Percentiles rank a stretch among this genome's conserved stretches.
phyloP scores from a whole-genome alignment of 2,329 filamentous ascomycete genomes.

The Podosphaera fusca region DNA sequence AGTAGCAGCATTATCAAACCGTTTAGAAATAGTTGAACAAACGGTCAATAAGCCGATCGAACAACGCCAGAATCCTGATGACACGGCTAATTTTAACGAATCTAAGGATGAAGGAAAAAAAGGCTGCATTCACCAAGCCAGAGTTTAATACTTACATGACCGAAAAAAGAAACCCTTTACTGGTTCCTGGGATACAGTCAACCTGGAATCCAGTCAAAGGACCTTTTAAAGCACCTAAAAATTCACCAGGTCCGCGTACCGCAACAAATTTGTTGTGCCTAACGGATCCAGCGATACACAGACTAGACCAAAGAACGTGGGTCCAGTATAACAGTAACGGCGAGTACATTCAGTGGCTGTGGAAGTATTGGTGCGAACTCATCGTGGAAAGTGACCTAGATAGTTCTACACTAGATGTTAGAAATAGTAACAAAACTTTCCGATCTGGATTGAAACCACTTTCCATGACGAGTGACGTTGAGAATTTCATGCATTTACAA shows the following conservation, averaged over 20 bases:
- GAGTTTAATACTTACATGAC: not conserved
- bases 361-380: not conserved
- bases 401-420: not conserved
- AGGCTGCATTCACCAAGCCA: not conserved
- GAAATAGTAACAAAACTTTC: not conserved
- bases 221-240: too few species aligned
- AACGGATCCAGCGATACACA: not conserved
- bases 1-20: too few species aligned
- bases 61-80: not conserved
- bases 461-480: not conserved
- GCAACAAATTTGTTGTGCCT: too few species aligned
- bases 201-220: too few species aligned
- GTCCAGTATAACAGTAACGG: not conserved
- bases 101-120: too few species aligned
- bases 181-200: not conserved
- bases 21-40: too few species aligned
- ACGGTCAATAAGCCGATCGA: not conserved
- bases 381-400: too few species aligned
- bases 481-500: too few species aligned
- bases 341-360: not conserved
- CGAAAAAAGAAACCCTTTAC: not conserved
- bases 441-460: not conserved
- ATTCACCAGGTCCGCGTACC: too few species aligned
- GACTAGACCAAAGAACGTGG: not conserved
- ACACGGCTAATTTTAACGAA: not conserved